These are phyloP conservation scores for Trichothecium roseum DNA, from an alignment of 2,329 filamentous ascomycete species.

Conservation along the genomic window DNA sequence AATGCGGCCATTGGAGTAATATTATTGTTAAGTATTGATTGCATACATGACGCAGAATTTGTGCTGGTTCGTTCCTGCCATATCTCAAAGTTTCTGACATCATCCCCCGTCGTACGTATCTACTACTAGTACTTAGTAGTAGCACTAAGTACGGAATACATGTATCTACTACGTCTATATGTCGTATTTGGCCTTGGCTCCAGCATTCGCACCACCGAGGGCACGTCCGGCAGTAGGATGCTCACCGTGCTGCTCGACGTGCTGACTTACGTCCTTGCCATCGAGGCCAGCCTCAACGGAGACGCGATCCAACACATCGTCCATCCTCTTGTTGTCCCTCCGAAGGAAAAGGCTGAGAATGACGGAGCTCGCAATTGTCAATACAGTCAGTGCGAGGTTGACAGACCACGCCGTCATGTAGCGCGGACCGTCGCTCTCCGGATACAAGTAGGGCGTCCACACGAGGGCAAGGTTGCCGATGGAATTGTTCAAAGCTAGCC, in stretches of 20 bases:
- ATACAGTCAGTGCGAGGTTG: constrained; percentile 9
- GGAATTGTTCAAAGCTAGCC: constrained; percentile 14
- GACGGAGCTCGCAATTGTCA: constrained; percentile 13
- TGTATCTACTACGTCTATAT: too few relatives aligned
- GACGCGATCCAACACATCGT: constrained; percentile 5
- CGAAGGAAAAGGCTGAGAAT: constrained; percentile 9
- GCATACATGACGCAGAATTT: too few relatives aligned
- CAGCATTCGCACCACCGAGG: constrained; percentile 5
- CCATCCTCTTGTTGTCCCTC: constrained; percentile 9
- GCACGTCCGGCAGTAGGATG: constrained; percentile 4
- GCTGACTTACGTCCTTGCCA: constrained; percentile 6
- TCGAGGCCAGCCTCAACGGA: constrained; percentile 6
- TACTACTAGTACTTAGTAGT: too few relatives aligned
- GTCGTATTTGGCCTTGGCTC: constrained; percentile 6
- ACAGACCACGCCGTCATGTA: constrained; percentile 13
- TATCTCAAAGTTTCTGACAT: too few relatives aligned
- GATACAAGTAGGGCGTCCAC: constrained; percentile 15
- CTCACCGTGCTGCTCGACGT: constrained; percentile 9
- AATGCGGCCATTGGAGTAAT: too few relatives aligned
- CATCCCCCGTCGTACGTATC: too few relatives aligned
- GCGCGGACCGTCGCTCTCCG: constrained; percentile 10
- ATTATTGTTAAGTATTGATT: too few relatives aligned
- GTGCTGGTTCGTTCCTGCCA: too few relatives aligned
- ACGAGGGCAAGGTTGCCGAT: constrained; percentile 15
- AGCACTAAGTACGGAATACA: too few relatives aligned